Conservation (phyloP, 2,329 filamentous ascomycete genomes). For the Aspergillus glaucus region DNA sequence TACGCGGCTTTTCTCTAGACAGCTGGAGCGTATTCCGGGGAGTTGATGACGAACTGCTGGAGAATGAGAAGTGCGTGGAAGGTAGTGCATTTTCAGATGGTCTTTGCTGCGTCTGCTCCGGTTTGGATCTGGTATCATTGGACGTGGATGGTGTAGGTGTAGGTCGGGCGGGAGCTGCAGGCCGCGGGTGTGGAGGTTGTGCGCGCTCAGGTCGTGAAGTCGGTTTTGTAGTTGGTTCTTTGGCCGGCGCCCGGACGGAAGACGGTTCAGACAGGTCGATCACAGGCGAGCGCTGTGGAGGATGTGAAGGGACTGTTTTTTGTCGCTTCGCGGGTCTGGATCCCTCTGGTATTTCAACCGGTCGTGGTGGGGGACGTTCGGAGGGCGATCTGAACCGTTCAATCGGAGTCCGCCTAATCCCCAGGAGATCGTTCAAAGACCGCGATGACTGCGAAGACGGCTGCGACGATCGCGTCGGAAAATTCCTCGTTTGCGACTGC, state of each 20-base stretch:
- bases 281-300: slow-evolving; percentile 4
- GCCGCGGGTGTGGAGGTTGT: background rate
- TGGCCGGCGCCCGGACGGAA: background rate
- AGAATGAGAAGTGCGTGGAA: slow-evolving; percentile 2
- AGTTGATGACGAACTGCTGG: slow-evolving; percentile 3
- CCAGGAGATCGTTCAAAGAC: slow-evolving; percentile 59
- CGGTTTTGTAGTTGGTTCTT: background rate
- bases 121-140: background rate
- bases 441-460: slow-evolving; percentile 43
- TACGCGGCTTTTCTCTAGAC: slow-evolving; percentile 30
- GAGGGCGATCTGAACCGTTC: slow-evolving; percentile 64
- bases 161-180: background rate
- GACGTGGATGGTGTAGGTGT: background rate
- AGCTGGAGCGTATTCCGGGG: slow-evolving; percentile 26
- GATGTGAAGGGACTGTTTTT: slow-evolving; percentile 14
- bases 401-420: slow-evolving; percentile 57
- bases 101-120: background rate
- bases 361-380: slow-evolving; percentile 37
- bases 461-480: background rate
- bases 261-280: slow-evolving; percentile 18
- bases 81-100: slow-evolving; percentile 1
- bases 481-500: slow-evolving; percentile 32
- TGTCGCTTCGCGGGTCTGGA: slow-evolving; percentile 26
- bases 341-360: slow-evolving; percentile 2
- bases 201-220: background rate